These are phyloP conservation scores for Hyaloscypha finlandica DNA, from an alignment of 495 filamentous ascomycete species.

Conservation along the genomic window DNA sequence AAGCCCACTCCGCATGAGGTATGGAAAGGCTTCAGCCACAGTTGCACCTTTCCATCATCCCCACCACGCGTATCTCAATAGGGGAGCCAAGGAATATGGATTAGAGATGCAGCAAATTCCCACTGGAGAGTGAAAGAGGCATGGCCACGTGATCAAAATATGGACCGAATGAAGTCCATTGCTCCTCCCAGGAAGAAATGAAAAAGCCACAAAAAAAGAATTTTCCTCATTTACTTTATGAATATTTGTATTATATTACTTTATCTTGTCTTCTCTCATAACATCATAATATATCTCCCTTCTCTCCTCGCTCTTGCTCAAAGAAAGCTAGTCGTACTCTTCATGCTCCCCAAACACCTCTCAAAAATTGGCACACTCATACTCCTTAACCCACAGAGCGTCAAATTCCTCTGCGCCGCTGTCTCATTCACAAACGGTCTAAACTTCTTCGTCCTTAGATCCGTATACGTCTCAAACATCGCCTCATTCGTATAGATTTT, in stretches of 20 bases:
- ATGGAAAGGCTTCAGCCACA: too few relatives aligned
- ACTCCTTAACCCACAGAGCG: constrained; percentile 5
- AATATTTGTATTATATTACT: neutral
- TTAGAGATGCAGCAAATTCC: too few relatives aligned
- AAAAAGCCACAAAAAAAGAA: too few relatives aligned
- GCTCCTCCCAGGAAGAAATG: too few relatives aligned
- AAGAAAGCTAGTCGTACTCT: neutral
- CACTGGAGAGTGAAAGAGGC: too few relatives aligned
- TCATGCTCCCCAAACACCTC: constrained; percentile 2
- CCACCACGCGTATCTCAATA: too few relatives aligned
- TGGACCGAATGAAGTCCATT: too few relatives aligned
- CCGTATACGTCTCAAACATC: constrained; percentile 9
- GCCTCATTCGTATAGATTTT: constrained; percentile 6
- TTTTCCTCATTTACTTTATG: too few relatives aligned
- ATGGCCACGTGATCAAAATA: too few relatives aligned
- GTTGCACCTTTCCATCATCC: too few relatives aligned
- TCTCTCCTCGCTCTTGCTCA: neutral
- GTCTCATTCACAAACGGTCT: neutral
- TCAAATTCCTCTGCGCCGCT: neutral
- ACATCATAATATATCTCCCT: neutral
- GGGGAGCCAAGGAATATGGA: too few relatives aligned
- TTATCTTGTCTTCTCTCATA: neutral
- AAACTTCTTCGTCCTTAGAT: constrained; percentile 8
- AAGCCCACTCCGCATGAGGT: neutral
- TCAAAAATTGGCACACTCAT: constrained; percentile 5